Percentiles rank a stretch among this genome's conserved stretches.
These are phyloP conservation scores for Acer negundo DNA, from an alignment of 345 rosid species.

Conservation along the genomic window DNA sequence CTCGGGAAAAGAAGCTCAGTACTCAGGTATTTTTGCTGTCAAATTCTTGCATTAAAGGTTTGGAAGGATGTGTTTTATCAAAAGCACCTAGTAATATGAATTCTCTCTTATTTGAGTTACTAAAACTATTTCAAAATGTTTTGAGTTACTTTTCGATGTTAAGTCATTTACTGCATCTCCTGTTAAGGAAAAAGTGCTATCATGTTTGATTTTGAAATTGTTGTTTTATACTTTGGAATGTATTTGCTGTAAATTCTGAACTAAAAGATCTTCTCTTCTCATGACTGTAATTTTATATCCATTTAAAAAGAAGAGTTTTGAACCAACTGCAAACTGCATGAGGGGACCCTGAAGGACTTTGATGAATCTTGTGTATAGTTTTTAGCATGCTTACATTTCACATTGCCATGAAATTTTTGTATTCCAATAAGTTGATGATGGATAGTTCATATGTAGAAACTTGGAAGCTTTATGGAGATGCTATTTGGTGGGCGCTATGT, in stretches of 20 bases:
- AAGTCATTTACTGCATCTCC: neutral
- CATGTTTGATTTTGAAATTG: neutral
- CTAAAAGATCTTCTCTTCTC: neutral
- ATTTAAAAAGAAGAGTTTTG: neutral
- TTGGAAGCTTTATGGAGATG: slow-evolving; percentile 99
- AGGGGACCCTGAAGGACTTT: neutral
- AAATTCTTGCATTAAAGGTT: slow-evolving; percentile 2
- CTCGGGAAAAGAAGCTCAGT: slow-evolving; percentile 76
- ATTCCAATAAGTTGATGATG: slow-evolving; percentile 7
- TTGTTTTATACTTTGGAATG: neutral
- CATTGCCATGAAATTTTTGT: neutral
- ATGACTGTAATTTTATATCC: neutral
- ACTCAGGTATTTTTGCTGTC: slow-evolving; percentile 54
- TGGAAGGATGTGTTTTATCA: neutral
- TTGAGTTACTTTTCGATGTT: neutral
- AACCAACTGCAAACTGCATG: slow-evolving; percentile 3
- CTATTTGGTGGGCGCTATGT: slow-evolving; percentile 94
- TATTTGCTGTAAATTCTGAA: neutral
- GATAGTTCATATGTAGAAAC: slow-evolving; percentile 55
- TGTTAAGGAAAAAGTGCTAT: neutral
- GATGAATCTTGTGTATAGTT: neutral
- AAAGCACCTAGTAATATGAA: neutral
- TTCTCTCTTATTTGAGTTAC: neutral
- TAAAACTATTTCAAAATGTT: neutral
- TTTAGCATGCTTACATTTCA: neutral